A percentile compares a stretch with the other conserved stretches of the same genome.
Conservation (phyloP, 306 rosid species). For the Astragalus membranaceus region DNA sequence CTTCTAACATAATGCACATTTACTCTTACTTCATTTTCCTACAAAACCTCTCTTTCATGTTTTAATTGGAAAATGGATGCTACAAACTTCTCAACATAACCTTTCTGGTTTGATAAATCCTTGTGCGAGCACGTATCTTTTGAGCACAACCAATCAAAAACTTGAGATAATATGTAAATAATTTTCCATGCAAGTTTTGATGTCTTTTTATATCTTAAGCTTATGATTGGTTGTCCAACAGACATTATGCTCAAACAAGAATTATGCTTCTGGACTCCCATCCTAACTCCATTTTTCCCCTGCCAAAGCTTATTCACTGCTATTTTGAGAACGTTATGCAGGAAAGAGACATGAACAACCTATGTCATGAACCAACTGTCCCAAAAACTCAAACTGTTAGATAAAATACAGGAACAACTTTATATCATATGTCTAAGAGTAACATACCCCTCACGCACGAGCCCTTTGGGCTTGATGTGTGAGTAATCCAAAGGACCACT, state of each 20-base stretch:
- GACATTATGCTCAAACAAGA: background rate
- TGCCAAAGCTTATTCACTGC: background rate
- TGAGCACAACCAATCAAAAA: background rate
- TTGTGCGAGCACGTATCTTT: too few relatives aligned
- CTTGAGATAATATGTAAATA: background rate
- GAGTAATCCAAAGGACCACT: too few relatives aligned
- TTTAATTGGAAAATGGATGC: too few relatives aligned
- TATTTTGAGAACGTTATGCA: background rate
- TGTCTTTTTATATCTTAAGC: background rate
- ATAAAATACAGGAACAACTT: background rate
- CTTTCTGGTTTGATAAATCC: too few relatives aligned
- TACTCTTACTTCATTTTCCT: background rate
- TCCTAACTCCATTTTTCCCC: background rate
- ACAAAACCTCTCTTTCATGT: too few relatives aligned
- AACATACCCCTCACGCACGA: too few relatives aligned
- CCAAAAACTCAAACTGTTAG: background rate
- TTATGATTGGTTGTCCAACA: background rate
- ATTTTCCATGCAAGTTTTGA: too few relatives aligned
- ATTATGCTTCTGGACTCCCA: background rate
- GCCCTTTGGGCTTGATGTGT: too few relatives aligned
- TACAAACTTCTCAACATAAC: too few relatives aligned
- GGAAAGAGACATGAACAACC: constrained; percentile 7
- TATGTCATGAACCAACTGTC: background rate
- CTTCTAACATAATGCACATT: background rate
- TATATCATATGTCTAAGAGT: too few relatives aligned